A percentile compares a stretch with the other conserved stretches of the same genome.
Evolutionary conservation across 2,329 filamentous ascomycete species (phyloP).

Genomic region (Claviceps maximensis): DNA sequence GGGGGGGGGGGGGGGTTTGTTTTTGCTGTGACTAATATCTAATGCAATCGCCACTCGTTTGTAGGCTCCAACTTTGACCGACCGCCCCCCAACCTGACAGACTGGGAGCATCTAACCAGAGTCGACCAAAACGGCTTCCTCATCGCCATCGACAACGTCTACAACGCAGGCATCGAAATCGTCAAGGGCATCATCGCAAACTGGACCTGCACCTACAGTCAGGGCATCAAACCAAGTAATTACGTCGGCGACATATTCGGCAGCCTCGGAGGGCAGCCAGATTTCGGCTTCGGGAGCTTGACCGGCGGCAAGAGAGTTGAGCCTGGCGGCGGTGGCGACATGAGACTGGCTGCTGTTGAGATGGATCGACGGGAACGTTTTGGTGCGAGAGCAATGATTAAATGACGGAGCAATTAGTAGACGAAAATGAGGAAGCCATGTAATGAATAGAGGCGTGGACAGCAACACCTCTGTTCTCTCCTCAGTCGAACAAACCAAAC

Average conservation of each 20-base stretch:
- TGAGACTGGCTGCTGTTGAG: slow-evolving; percentile 14
- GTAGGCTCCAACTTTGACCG: slow-evolving; percentile 57
- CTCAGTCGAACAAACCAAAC: neutral
- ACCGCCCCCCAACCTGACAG: slow-evolving; percentile 42
- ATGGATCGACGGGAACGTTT: slow-evolving; percentile 16
- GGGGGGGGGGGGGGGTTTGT: too few relatives aligned
- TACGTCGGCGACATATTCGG: slow-evolving; percentile 63
- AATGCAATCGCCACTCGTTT: neutral
- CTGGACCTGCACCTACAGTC: slow-evolving; percentile 46
- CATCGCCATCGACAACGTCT: slow-evolving; percentile 53
- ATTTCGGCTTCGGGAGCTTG: slow-evolving; percentile 46
- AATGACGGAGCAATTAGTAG: slow-evolving; percentile 8
- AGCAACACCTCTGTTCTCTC: too few relatives aligned
- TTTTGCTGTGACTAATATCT: too few relatives aligned
- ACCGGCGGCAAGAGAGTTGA: slow-evolving; percentile 23
- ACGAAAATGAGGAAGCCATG: too few relatives aligned
- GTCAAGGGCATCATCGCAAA: slow-evolving; percentile 46
- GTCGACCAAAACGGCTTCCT: slow-evolving; percentile 49
- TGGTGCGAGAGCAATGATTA: slow-evolving; percentile 12
- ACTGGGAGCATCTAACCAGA: slow-evolving; percentile 46
- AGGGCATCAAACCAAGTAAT: slow-evolving; percentile 45
- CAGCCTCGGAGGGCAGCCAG: slow-evolving; percentile 49
- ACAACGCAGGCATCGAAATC: slow-evolving; percentile 50
- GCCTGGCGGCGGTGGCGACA: slow-evolving; percentile 8
- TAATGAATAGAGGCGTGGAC: neutral